A percentile compares a stretch with the other conserved stretches of the same genome.
Evolutionary conservation across 495 filamentous ascomycete species (phyloP).

Genomic region (Tuber umbilicatum): DNA sequence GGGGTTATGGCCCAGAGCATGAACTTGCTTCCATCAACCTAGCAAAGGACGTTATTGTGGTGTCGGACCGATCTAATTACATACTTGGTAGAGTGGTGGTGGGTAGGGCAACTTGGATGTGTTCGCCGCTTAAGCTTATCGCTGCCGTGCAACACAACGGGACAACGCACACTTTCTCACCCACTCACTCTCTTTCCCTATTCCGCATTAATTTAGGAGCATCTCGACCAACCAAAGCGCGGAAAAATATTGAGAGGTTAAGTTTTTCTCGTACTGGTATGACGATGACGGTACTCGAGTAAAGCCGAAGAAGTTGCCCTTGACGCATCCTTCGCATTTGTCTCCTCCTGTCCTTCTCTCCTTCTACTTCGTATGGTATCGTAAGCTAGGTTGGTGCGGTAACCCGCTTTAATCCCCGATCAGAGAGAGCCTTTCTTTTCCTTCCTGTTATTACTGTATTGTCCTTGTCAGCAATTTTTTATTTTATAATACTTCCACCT

Average conservation of each 20-base stretch:
- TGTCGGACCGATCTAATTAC: not conserved
- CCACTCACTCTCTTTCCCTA: not conserved
- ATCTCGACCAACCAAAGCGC: not conserved
- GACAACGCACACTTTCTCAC: not conserved
- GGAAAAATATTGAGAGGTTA: not conserved
- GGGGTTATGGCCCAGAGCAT: not conserved
- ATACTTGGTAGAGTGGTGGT: not conserved
- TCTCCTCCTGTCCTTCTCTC: not conserved
- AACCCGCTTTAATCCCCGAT: not conserved
- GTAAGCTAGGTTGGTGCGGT: not conserved
- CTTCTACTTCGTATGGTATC: not conserved
- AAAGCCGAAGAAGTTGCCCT: not conserved
- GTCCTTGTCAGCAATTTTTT: not conserved
- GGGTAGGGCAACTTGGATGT: not conserved
- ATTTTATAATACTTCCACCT: not conserved
- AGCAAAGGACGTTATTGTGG: not conserved
- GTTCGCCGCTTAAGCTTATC: not conserved
- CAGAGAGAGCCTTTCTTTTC: not conserved
- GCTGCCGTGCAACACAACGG: slow-evolving; percentile 1
- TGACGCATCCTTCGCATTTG: not conserved
- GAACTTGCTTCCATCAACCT: not conserved
- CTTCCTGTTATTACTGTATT: not conserved
- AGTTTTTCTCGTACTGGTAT: not conserved
- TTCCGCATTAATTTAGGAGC: not conserved
- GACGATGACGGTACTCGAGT: not conserved